Evolutionary conservation across 805 yeast species (phyloP).

Genomic region (Dipodascopsis tothii): DNA sequence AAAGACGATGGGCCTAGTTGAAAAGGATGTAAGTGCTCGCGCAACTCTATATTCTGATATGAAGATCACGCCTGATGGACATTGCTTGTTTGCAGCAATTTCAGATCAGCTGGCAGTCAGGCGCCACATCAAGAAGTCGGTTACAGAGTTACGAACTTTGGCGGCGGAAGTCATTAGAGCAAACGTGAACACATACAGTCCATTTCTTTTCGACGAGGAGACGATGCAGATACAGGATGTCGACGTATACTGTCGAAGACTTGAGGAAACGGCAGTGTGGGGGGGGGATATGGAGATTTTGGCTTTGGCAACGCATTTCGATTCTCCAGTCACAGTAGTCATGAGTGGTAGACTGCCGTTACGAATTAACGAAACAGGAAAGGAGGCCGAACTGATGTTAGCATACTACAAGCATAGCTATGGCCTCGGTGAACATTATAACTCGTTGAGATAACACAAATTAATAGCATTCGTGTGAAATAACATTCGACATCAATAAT

Average conservation of each 20-base stretch:
- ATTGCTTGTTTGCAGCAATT: slow-evolving; percentile 82
- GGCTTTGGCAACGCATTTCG: slow-evolving; percentile 65
- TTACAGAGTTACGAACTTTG: slow-evolving; percentile 50
- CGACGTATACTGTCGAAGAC: slow-evolving; percentile 57
- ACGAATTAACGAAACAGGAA: slow-evolving; percentile 53
- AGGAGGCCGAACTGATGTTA: slow-evolving; percentile 43
- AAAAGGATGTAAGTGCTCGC: slow-evolving; percentile 13
- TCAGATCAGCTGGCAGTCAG: slow-evolving; percentile 64
- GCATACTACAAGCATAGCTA: slow-evolving; percentile 79
- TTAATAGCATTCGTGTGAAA: too few species aligned
- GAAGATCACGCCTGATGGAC: slow-evolving; percentile 68
- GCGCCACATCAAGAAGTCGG: slow-evolving; percentile 36
- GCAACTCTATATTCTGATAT: background rate
- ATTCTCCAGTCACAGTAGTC: slow-evolving; percentile 67
- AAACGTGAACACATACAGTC: slow-evolving; percentile 64
- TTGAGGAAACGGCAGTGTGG: slow-evolving; percentile 82
- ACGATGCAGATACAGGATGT: slow-evolving; percentile 59
- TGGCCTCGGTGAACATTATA: slow-evolving; percentile 93
- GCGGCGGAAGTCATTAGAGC: slow-evolving; percentile 62
- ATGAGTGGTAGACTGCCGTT: slow-evolving; percentile 70
- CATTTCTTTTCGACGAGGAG: slow-evolving; percentile 74
- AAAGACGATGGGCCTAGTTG: slow-evolving; percentile 5
- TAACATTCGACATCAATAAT: too few species aligned
- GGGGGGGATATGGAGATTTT: slow-evolving; percentile 90
- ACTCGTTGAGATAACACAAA: slow-evolving; percentile 51